Evolutionary conservation across 208 protist genomes (phyloP).

Genomic region (Angomonas deanei): DNA sequence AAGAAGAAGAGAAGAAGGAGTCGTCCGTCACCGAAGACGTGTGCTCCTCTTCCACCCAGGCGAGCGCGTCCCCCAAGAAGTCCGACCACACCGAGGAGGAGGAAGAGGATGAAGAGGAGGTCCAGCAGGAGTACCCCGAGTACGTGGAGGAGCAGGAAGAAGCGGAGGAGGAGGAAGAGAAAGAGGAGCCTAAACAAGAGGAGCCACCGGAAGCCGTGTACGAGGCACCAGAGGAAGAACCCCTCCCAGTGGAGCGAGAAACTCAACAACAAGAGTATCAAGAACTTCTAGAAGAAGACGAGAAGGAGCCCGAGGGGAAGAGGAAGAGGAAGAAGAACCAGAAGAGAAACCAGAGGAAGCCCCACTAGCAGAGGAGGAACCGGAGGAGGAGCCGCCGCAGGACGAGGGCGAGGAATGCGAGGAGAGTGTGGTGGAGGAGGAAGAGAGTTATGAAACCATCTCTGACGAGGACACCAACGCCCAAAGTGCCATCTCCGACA

Average conservation of each 20-base stretch:
- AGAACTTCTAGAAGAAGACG: no score
- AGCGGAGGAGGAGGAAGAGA: background rate
- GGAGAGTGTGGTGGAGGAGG: no score
- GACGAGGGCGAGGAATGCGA: no score
- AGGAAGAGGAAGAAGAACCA: background rate
- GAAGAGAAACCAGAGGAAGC: background rate
- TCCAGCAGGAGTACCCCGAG: background rate
- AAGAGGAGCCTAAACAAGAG: background rate
- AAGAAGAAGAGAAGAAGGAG: background rate
- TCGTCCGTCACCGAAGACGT: no score
- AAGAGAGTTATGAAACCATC: no score
- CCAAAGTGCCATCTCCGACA: no score
- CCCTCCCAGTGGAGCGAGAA: background rate
- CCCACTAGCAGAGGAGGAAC: no score
- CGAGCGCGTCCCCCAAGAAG: no score
- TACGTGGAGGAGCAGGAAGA: background rate
- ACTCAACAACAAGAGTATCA: background rate
- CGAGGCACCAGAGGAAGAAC: background rate
- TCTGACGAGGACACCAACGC: no score
- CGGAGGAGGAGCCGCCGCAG: background rate
- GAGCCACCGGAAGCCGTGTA: background rate
- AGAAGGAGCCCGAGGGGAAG: no score
- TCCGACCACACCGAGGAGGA: background rate
- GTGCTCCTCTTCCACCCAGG: no score
- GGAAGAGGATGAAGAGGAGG: constrained; percentile 1